Base-by-base conservation (phyloP, 306 rosid species). In the Amphicarpaea edgeworthii region DNA sequence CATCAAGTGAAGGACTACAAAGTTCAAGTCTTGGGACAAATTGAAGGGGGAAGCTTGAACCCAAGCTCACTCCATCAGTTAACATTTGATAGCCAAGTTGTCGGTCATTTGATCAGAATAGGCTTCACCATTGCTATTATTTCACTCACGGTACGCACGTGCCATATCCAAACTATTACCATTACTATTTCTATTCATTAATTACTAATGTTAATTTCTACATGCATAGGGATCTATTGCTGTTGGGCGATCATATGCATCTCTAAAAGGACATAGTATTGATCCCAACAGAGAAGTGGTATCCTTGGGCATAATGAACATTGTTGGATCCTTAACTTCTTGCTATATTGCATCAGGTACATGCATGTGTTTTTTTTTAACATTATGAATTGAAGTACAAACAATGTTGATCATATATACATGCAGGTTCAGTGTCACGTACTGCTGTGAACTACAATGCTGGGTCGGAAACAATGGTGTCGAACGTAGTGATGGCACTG, bases 271-370 rank as follows among this genome's bases (percentile, higher is more conserved):
- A 37, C 83, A 88, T 84, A 86, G 65, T 70, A 72, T 89, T 20
- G 88, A 91, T 68, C 87, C 92, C 28, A 91, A 91, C 82, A 88
- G 84, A 83, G 98, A 93, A 75, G 85, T 93, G 91, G 19, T 91
- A n/a, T 84, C 93, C 1, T 68, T 89, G 51, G 96, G 98, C 30
- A 75, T 86, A 67, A 89, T 87, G 88, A 93, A 93, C 90, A 72
- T 93, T 12, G 77, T 85, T 9, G 98, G 98, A 54, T 91, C 98
- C 28, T 79, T 87, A 61, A 88, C 93, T 61, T 93, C 98, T 21
- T 93, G 97, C 77, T 93, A 89, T 26, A 85, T 91, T 24, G 91
- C 97, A 10, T 81, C 98, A 30, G 97, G 97, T 90, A 77, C 37
- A 30, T 30, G 37, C 37, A 57, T 68, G 78, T n/a, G n/a, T n/a